Evolutionary conservation across 1,284 basidiomycete genomes (phyloP), one percentile per base, ranked within the genome.

Genomic region (Rugosomyces carneus): DNA sequence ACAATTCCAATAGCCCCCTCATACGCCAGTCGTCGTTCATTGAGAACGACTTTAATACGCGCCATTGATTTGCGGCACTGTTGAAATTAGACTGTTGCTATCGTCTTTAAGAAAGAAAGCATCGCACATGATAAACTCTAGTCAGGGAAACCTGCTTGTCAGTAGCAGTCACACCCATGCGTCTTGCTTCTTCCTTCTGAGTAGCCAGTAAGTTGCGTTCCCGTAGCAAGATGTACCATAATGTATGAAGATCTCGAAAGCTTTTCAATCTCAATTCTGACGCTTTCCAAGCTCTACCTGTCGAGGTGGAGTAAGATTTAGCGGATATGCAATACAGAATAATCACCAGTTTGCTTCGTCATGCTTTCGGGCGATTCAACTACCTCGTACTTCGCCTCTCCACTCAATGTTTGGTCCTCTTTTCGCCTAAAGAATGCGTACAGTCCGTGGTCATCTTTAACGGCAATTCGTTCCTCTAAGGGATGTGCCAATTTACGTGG

Each of bases 31-130:
- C 93, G 79, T 37, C 95, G 84, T 63, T 99, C 95, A 60, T 93
- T 93, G 45, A 98, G 71, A 11, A 98, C 84, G 53, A 81, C 84
- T 66, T 99, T 99, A 67, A 98, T 93, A 36, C 92, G 82, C 16
- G 92, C 92, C 92, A 97, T 96, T n/a, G 90, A 86, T 70, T 94
- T 96, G 40, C 89, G 86, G 62, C 85, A 87, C 94, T 97, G 29
- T 4, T 31, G 13, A 13, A 31, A 13, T 31, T 31, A 31, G 13
- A 3, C 7, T 11, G 13, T 13, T 31, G 11, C 13, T 3, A 13
- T 31, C n/a, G 8, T 8, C 8, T 31, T 8, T 8, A 3, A 31
- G 13, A 8, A n/a, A n/a, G 7, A 16, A 16, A 37, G 51, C 68
- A n/a, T n/a, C 43, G 29, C 52, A 74, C 69, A 54, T 69, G 63